These are phyloP conservation scores for Alternaria sp. DNA, from an alignment of 2,329 filamentous ascomycete species.

Conservation along the genomic window DNA sequence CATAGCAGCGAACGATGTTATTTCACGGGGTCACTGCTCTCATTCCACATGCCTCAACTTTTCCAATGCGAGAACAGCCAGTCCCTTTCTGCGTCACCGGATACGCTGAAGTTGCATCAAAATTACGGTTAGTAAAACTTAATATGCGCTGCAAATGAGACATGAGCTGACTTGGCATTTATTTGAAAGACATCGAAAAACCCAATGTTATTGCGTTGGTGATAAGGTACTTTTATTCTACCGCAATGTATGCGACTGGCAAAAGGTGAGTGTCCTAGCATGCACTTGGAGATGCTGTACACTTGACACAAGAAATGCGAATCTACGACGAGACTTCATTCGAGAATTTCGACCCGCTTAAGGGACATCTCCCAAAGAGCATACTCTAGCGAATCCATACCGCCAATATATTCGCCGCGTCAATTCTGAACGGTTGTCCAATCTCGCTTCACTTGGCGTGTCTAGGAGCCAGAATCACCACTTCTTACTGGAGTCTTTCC, in stretches of 20 bases:
- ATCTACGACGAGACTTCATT: slow-evolving; percentile 4
- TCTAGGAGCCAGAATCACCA: background rate
- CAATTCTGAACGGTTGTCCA: background rate
- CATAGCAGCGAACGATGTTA: no score
- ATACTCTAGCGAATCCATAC: slow-evolving; percentile 1
- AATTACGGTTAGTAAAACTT: background rate
- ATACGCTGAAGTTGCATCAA: slow-evolving; percentile 1
- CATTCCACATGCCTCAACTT: background rate
- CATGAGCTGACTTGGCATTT: background rate
- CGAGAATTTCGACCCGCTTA: background rate
- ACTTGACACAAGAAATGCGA: slow-evolving; percentile 1
- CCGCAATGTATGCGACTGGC: background rate
- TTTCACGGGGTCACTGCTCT: background rate
- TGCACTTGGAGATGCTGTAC: slow-evolving; percentile 1
- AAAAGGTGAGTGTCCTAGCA: background rate
- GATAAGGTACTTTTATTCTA: background rate
- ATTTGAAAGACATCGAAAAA: background rate
- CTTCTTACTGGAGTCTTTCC: background rate
- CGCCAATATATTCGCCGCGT: background rate
- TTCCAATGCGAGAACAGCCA: background rate
- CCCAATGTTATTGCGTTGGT: background rate
- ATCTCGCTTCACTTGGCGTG: background rate
- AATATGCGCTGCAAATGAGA: background rate
- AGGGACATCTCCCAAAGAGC: background rate
- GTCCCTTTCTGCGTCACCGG: background rate